Conservation (phyloP, 192 early-diverging fungal species). For the Rhizophagus clarus region DNA sequence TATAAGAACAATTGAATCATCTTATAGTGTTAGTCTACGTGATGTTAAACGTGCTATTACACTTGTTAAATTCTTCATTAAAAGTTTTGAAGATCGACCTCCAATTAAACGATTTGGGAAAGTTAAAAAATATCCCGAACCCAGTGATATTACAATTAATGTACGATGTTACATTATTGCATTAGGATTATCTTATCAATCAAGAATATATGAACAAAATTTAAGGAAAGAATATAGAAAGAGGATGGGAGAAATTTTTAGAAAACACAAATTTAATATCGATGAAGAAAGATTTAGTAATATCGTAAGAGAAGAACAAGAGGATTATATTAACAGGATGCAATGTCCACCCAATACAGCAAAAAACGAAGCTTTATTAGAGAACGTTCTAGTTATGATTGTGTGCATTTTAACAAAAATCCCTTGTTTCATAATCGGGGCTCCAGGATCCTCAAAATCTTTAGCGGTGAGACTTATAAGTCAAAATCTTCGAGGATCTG, state of each 20-base stretch:
- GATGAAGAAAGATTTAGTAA: not conserved
- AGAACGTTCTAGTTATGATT: conserved; percentile 29
- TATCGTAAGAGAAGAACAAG: conserved; percentile 24
- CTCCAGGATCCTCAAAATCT: conserved; percentile 33
- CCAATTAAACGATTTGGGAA: not conserved
- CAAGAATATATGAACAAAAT: conserved; percentile 21
- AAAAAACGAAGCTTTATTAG: conserved; percentile 24
- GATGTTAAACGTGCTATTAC: conserved; percentile 32
- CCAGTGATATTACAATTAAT: not conserved
- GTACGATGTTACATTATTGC: conserved; percentile 4
- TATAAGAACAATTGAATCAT: conserved; percentile 16
- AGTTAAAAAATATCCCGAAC: conserved; percentile 2
- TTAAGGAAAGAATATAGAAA: conserved; percentile 4
- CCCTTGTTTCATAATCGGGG: conserved; percentile 33
- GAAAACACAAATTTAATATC: conserved; percentile 12
- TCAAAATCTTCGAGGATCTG: conserved; percentile 15
- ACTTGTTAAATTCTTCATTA: conserved; percentile 15
- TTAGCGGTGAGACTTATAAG: conserved; percentile 28
- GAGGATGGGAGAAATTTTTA: conserved; percentile 22
- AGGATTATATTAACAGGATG: conserved; percentile 32
- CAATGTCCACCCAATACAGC: conserved; percentile 17
- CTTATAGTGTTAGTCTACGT: conserved; percentile 31
- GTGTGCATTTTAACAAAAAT: conserved; percentile 32
- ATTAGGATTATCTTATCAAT: conserved; percentile 24
- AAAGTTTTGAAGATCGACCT: conserved; percentile 8